These are phyloP conservation scores for Ordospora pajunii DNA, from an alignment of 371 early-diverging fungal species.

Conservation along the genomic window DNA sequence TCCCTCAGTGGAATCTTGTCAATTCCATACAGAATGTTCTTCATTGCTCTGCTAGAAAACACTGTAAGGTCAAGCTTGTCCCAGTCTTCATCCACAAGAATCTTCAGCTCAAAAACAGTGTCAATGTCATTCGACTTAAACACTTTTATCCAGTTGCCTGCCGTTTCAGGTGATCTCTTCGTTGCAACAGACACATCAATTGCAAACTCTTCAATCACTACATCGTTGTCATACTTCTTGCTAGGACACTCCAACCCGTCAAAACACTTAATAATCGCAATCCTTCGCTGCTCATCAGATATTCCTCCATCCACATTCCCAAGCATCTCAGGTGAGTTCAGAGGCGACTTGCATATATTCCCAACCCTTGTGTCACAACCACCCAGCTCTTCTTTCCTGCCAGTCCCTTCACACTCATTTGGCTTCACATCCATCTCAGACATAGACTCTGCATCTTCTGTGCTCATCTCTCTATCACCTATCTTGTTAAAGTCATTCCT, in stretches of 20 bases:
- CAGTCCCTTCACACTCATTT: not conserved
- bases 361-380: conserved; percentile 7
- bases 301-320: not conserved
- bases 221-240: conserved; percentile 45
- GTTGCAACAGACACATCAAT: conserved; percentile 50
- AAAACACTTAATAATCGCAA: not conserved
- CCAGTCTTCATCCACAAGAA: conserved; percentile 61
- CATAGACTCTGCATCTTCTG: not conserved
- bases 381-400: not conserved
- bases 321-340: not conserved
- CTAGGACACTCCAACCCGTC: conserved; percentile 13
- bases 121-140: conserved; percentile 74
- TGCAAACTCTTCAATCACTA: conserved; percentile 54
- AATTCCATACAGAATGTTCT: conserved; percentile 61
- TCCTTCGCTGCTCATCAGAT: not conserved
- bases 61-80: conserved; percentile 67
- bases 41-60: conserved; percentile 72
- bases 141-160: conserved; percentile 62
- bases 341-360: not conserved
- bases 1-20: conserved; percentile 65
- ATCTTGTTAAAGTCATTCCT: conserved; percentile 2
- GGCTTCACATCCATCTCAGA: not conserved
- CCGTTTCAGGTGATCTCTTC: conserved; percentile 50
- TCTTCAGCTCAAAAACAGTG: conserved; percentile 68
- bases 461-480: not conserved